These are phyloP conservation scores for Coffea canephora DNA, from an alignment of 257 asterid species.

Conservation along the genomic window DNA sequence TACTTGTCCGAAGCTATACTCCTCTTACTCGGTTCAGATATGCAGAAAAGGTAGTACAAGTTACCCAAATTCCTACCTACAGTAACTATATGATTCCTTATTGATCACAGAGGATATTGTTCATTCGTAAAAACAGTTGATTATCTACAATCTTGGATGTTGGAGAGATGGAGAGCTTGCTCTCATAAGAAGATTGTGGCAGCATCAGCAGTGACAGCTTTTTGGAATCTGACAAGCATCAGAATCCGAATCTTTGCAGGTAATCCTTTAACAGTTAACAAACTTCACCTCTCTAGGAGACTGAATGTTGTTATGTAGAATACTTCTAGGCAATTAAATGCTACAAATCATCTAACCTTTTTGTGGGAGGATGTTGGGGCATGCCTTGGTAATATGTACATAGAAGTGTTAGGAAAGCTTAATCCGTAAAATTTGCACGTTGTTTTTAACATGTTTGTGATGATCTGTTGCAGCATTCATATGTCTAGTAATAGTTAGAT, in stretches of 20 bases:
- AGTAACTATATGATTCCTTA: neutral
- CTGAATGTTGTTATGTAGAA: neutral
- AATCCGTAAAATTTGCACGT: neutral
- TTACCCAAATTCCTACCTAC: neutral
- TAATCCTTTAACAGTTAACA: slow-evolving; percentile 14
- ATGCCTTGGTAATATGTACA: neutral
- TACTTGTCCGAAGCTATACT: slow-evolving; percentile 61
- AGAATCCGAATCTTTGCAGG: slow-evolving; percentile 84
- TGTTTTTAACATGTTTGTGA: neutral
- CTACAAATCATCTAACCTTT: neutral
- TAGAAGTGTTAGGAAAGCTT: neutral
- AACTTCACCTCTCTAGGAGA: neutral
- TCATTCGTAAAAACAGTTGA: slow-evolving; percentile 40
- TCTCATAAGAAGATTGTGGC: slow-evolving; percentile 75
- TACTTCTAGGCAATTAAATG: neutral
- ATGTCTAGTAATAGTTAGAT: slow-evolving; percentile 74
- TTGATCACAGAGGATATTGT: neutral
- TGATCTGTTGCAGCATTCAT: slow-evolving; percentile 71
- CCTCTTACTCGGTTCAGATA: slow-evolving; percentile 51
- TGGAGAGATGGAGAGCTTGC: slow-evolving; percentile 76
- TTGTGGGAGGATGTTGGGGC: neutral
- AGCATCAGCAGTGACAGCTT: slow-evolving; percentile 62
- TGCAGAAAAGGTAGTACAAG: slow-evolving; percentile 52
- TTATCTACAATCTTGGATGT: slow-evolving; percentile 35
- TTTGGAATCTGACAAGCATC: slow-evolving; percentile 81